phyloP scores from a whole-genome alignment of 2,329 filamentous ascomycete genomes.

The Myriangium duriaei region DNA sequence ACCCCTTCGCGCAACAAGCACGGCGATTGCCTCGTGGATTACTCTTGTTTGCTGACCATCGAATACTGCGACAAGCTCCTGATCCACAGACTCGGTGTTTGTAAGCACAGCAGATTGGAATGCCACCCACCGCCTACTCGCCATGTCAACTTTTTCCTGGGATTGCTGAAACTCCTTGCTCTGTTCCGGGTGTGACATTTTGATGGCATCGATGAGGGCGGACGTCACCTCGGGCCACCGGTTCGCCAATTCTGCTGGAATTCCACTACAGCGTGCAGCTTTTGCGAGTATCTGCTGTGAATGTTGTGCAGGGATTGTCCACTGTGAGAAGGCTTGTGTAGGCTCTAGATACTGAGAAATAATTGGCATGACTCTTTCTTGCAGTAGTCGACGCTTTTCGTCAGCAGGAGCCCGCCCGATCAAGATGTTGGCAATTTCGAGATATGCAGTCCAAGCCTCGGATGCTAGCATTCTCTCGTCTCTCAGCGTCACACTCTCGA shows the following conservation, averaged over 20 bases:
- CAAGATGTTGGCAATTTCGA: conserved; percentile 45
- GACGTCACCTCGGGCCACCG: conserved; percentile 54
- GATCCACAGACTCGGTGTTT: conserved; percentile 14
- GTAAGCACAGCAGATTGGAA: conserved; percentile 34
- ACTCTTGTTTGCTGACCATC: conserved; percentile 29
- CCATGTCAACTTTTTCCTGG: conserved; percentile 53
- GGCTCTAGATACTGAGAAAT: conserved; percentile 41
- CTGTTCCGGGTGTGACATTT: conserved; percentile 66
- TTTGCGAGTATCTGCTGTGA: conserved; percentile 30
- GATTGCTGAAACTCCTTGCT: conserved; percentile 64
- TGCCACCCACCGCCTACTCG: conserved; percentile 52
- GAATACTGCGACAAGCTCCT: conserved; percentile 15
- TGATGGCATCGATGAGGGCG: conserved; percentile 52
- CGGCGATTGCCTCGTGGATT: conserved; percentile 36
- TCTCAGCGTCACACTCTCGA: conserved; percentile 56
- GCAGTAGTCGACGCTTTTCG: conserved; percentile 33
- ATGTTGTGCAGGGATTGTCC: conserved; percentile 38
- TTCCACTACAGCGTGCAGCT: conserved; percentile 7
- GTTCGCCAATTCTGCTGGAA: conserved; percentile 30
- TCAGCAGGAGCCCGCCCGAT: conserved; percentile 25
- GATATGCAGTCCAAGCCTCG: conserved; percentile 64
- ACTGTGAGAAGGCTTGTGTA: conserved; percentile 32
- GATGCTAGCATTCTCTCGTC: conserved; percentile 61
- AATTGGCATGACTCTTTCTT: conserved; percentile 39
- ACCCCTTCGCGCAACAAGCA: conserved; percentile 44